Conservation (phyloP, 2,329 filamentous ascomycete species). For the Tolypocladium inflatum region DNA sequence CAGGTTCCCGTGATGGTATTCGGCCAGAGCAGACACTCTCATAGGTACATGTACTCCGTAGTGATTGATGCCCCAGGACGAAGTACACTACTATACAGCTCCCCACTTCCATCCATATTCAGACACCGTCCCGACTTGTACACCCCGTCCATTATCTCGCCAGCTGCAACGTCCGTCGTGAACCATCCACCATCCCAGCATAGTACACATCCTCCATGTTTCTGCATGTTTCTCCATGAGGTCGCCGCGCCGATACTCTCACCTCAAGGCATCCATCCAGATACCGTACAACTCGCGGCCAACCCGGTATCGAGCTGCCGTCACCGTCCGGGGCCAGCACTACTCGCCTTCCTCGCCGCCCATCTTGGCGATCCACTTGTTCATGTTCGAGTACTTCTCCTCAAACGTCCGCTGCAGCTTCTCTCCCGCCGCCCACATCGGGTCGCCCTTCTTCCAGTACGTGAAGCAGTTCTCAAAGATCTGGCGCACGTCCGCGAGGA, state of each 20-base stretch:
- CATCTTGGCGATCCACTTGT: slow-evolving; percentile 50
- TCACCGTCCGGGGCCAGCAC: neutral
- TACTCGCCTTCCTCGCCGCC: slow-evolving; percentile 24
- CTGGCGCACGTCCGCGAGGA: slow-evolving; percentile 47
- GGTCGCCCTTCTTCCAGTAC: slow-evolving; percentile 49
- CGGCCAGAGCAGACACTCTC: neutral
- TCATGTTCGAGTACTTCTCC: slow-evolving; percentile 49
- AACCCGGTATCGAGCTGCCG: neutral
- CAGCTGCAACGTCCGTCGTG: neutral
- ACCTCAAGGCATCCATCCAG: neutral
- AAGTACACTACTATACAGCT: neutral
- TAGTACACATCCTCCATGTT: neutral
- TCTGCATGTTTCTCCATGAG: no score
- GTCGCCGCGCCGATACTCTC: neutral
- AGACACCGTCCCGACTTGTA: neutral
- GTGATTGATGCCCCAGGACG: no score
- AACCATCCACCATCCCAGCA: neutral
- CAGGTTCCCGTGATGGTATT: neutral
- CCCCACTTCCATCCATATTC: neutral
- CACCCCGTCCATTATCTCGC: neutral
- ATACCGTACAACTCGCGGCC: neutral
- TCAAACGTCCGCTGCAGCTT: slow-evolving; percentile 49
- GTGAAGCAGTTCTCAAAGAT: slow-evolving; percentile 56
- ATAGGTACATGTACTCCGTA: no score
- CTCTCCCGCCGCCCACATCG: slow-evolving; percentile 46